These are phyloP conservation scores for Lablab purpureus DNA, from an alignment of 306 rosid genomes.

Conservation along the genomic window DNA sequence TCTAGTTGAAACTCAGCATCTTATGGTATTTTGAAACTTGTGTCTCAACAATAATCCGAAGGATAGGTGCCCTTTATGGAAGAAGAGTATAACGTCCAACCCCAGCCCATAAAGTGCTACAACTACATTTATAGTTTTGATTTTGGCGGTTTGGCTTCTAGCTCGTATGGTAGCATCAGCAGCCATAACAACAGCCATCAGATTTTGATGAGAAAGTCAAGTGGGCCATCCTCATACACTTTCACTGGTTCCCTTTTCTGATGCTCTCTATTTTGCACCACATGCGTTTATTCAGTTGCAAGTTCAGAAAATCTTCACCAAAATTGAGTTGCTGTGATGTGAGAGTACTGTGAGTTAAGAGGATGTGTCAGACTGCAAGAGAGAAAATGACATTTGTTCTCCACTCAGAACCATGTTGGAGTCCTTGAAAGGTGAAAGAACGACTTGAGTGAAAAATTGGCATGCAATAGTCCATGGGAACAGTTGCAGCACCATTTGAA, in stretches of 20 bases:
- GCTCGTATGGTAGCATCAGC: conserved; percentile 6
- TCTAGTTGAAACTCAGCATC: not conserved
- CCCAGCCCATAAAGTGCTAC: conserved; percentile 26
- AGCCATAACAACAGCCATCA: conserved; percentile 15
- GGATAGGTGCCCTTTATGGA: not conserved
- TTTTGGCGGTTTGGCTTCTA: not conserved
- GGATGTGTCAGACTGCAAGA: not conserved
- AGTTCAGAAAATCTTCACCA: conserved; percentile 21
- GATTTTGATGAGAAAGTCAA: not conserved
- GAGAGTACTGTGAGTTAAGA: not conserved
- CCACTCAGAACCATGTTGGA: conserved; percentile 35
- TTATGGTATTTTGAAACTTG: conserved; percentile 1
- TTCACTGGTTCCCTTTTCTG: conserved; percentile 33
- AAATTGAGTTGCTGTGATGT: not conserved
- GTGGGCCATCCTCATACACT: conserved; percentile 38
- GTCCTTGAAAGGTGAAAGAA: not conserved
- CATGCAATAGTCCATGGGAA: conserved; percentile 15
- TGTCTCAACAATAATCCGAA: not conserved
- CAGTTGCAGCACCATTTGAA: conserved; percentile 25
- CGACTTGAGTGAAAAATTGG: not conserved
- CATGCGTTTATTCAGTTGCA: not conserved
- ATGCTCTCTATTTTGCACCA: conserved; percentile 36
- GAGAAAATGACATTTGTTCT: conserved; percentile 26
- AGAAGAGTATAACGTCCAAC: not conserved
- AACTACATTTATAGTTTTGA: not conserved